Conservation (phyloP, 1,139 yeast genomes). For the Candida dubliniensis region DNA sequence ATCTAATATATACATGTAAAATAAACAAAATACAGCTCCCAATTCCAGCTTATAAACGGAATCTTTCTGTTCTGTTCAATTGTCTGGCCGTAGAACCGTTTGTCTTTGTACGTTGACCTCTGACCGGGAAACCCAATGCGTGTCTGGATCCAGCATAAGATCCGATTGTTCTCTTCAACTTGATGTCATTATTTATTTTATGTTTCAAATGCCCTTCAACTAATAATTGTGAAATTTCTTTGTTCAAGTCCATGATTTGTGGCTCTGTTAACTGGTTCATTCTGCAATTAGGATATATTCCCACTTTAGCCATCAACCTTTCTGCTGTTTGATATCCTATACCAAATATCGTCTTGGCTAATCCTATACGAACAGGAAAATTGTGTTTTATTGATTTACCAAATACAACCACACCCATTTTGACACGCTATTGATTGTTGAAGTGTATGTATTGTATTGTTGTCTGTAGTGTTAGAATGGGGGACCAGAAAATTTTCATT, state of each 20-base stretch:
- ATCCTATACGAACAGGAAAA: slow-evolving; percentile 57
- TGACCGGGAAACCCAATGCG: slow-evolving; percentile 83
- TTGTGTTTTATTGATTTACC: slow-evolving; percentile 68
- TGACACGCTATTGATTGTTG: not conserved
- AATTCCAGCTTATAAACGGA: slow-evolving; percentile 6
- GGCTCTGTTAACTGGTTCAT: slow-evolving; percentile 91
- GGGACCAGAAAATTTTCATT: not conserved
- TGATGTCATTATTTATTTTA: slow-evolving; percentile 75
- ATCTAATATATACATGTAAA: not conserved
- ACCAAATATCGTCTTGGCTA: slow-evolving; percentile 82
- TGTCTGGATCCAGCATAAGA: slow-evolving; percentile 90
- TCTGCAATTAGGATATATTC: slow-evolving; percentile 90
- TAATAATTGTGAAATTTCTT: slow-evolving; percentile 78
- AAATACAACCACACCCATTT: slow-evolving; percentile 73
- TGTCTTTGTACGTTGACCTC: slow-evolving; percentile 91
- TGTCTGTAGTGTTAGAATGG: too few relatives aligned
- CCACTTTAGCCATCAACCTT: slow-evolving; percentile 79
- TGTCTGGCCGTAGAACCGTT: slow-evolving; percentile 88
- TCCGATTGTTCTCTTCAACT: slow-evolving; percentile 77
- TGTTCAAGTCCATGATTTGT: slow-evolving; percentile 80
- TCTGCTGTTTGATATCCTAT: slow-evolving; percentile 77
- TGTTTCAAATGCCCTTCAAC: slow-evolving; percentile 87
- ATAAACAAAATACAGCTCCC: not conserved
- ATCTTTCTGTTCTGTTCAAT: slow-evolving; percentile 75
- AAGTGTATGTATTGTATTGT: too few relatives aligned